Base-by-base conservation (phyloP, 441 rosid species). In the Corymbia calophylla region DNA sequence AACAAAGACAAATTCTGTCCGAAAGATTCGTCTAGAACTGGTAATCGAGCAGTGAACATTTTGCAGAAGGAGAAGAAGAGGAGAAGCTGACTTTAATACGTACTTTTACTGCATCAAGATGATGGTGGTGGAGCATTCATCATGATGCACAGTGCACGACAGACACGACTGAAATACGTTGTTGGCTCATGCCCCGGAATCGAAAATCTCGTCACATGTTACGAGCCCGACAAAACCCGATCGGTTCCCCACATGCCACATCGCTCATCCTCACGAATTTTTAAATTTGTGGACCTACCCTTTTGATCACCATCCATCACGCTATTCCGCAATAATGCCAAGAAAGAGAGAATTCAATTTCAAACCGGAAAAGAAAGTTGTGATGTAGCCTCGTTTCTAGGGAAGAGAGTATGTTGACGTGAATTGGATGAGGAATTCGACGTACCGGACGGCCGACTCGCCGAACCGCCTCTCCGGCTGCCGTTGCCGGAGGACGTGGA, bases 401-500 rank as follows among this genome's bases (percentile, higher is more conserved):
- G 66, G 25, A 66, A 62, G 80, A 54, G 48, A 55, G 31, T 53
- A n/a, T 17, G 60, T n/a, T 66, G 9, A 64, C 31, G 58, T 17
- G 68, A 44, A 47, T 64, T 35, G 49, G 47, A 58, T 25, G 21
- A 54, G 29, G 48, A 53, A 25, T 15, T 27, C 15, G 27, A 88
- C 92, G 10, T 58, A 93, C 94, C 94, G 91, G 89, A 91, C 94
- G 1, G 93, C 93, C n/a, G 91, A 23, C 77, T 93, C 94, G 8
- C 88, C 47, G 92, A 93, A 92, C 35, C 93, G 93, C 77, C 89
- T 92, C 82, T 88, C 88, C 4, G 92, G 92, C 53, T 91, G 93
- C 32, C 89, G 91, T 81, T 93, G 94, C 27, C 93, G 92, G 92
- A 91, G 93, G 7, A 93, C 93, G 55, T 93, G 93, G 44, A 93